Base-by-base conservation (phyloP, 2,329 filamentous ascomycete genomes). In the Fusarium equiseti region DNA sequence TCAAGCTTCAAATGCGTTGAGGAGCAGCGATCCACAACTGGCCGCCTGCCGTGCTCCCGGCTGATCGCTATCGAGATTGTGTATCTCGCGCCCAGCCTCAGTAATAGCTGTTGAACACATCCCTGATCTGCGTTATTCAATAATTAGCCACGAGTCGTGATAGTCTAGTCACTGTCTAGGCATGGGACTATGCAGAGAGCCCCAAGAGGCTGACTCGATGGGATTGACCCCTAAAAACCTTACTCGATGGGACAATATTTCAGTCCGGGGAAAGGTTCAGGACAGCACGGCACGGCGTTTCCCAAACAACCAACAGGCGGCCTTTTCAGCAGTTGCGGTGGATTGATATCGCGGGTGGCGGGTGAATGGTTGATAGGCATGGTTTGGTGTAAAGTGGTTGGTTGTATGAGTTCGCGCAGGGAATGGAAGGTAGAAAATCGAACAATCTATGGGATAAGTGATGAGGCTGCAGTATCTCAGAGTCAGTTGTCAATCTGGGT, bases 211-310 rank as follows among this genome's bases (percentile, higher is more conserved):
- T 71, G 48, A 56, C 63, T 66, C 63, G 43, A 45, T 49, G 46
- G 59, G 48, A 15, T 54, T 48, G 51, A 49, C 55, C 59, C 48
- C 59, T 69, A 31, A 54, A 13, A 53, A 29, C 35, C 24, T 29
- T 53, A 51, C 52, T 46, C 43, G 38, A 59, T 61, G 51, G 49
- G 43, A 51, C 35, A 57, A 67, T 55, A 54, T 63, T 24, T 32
- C 63, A 66, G 64, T 68, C 74, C 40, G 69, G 71, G 69, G 72
- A 75, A 71, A n/a, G 50, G 10, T 45, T 55, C 66, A 60, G 53
- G 67, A 68, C 35, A 58, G 6, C 42, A 63, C 66, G 59, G 60
- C 69, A 68, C 58, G 51, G 59, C 61, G 61, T 62, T 64, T 72
- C 68, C 63, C 62, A 59, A 65, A 59, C 51, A 72, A 65, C 50